phyloP scores from a whole-genome alignment of 805 yeast species.

The Suhomyces prunicola region DNA sequence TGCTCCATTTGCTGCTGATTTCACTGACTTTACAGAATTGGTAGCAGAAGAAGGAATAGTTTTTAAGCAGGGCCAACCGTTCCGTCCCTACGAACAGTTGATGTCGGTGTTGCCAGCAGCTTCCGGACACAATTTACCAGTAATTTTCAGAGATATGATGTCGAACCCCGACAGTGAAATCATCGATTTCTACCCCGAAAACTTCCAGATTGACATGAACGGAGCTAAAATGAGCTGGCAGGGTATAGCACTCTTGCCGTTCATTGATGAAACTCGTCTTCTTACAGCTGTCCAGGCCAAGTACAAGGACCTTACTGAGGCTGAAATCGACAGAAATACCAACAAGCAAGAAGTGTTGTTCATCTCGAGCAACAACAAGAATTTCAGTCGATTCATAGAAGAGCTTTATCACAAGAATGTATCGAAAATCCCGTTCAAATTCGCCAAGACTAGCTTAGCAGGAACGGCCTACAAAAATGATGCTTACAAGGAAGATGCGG shows the following conservation, averaged over 20 bases:
- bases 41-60: slow-evolving; percentile 45
- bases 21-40: slow-evolving; percentile 51
- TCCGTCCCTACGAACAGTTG: slow-evolving; percentile 86
- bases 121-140: slow-evolving; percentile 82
- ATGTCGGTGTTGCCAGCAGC: slow-evolving; percentile 96
- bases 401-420: slow-evolving; percentile 40
- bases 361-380: slow-evolving; percentile 60
- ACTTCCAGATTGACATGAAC: slow-evolving; percentile 89
- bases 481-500: slow-evolving; percentile 33
- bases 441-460: slow-evolving; percentile 53
- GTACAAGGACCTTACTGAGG: slow-evolving; percentile 60
- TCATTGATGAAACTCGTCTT: slow-evolving; percentile 79
- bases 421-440: slow-evolving; percentile 37
- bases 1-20: slow-evolving; percentile 96
- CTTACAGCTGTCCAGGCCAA: slow-evolving; percentile 62
- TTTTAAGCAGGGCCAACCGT: slow-evolving; percentile 72
- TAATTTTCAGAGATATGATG: slow-evolving; percentile 79
- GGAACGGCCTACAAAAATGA: slow-evolving; percentile 47
- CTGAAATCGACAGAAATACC: slow-evolving; percentile 68
- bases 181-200: slow-evolving; percentile 86
- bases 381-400: slow-evolving; percentile 37
- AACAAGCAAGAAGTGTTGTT: slow-evolving; percentile 67
- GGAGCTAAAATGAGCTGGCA: slow-evolving; percentile 96
- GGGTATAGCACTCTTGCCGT: slow-evolving; percentile 86
- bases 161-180: slow-evolving; percentile 74